A percentile compares a stretch with the other conserved stretches of the same genome.
phyloP scores from a whole-genome alignment of 164 flowering plant species.

The Brasenia schreberi region DNA sequence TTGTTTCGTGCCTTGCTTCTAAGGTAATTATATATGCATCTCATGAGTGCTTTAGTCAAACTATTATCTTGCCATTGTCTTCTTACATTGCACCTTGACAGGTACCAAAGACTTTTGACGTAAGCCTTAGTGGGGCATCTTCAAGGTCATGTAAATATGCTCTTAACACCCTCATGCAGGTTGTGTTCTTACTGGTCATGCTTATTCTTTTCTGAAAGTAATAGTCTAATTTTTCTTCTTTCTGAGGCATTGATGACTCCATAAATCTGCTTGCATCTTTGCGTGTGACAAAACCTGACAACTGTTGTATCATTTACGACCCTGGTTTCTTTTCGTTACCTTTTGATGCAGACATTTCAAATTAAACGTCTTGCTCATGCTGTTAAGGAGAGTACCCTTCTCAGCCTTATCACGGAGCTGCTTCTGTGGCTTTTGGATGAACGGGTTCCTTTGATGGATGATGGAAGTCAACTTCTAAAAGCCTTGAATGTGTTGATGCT shows the following conservation, averaged over 20 bases:
- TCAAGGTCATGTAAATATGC: slow-evolving; percentile 99
- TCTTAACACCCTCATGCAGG: slow-evolving; percentile 97
- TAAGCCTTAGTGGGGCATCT: slow-evolving; percentile 85
- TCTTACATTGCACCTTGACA: slow-evolving; percentile 10
- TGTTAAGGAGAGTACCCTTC: slow-evolving; percentile 83
- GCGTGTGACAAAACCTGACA: too few relatives aligned
- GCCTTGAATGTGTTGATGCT: slow-evolving; percentile 97
- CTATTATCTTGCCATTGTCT: background rate
- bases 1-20: slow-evolving; percentile 79
- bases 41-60: background rate
- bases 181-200: slow-evolving; percentile 3
- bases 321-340: background rate
- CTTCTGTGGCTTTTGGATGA: slow-evolving; percentile 98
- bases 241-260: too few relatives aligned
- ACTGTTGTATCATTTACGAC: too few relatives aligned
- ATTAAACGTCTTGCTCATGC: slow-evolving; percentile 88
- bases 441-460: slow-evolving; percentile 94
- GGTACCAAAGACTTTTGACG: slow-evolving; percentile 92
- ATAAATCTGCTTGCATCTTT: too few relatives aligned
- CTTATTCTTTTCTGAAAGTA: too few relatives aligned
- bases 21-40: slow-evolving; percentile 33
- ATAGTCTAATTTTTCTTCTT: too few relatives aligned
- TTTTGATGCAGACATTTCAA: slow-evolving; percentile 72
- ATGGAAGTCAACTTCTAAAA: slow-evolving; percentile 93
- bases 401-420: slow-evolving; percentile 85